These are phyloP conservation scores for Climacium dendroides DNA, from an alignment of 225 moss, liverwort and hornwort species.

Conservation along the genomic window DNA sequence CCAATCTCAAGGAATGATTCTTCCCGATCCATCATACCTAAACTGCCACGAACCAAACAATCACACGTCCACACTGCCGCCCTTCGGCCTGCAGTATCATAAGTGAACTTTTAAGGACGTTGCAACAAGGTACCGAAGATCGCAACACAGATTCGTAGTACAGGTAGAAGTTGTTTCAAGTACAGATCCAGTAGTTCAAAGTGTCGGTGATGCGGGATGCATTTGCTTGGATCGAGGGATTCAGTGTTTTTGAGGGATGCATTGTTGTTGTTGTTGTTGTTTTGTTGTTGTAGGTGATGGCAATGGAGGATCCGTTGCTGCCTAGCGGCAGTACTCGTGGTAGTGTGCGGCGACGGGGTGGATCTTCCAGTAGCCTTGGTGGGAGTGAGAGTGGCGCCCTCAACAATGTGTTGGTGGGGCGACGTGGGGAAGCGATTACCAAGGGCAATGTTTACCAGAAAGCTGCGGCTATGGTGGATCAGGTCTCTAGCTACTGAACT, in stretches of 20 bases:
- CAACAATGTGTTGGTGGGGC: constrained; percentile 31
- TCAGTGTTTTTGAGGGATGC: neutral
- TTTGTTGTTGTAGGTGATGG: neutral
- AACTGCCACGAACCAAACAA: neutral
- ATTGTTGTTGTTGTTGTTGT: neutral
- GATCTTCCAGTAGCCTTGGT: neutral
- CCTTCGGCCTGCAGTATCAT: neutral
- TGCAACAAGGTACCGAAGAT: neutral
- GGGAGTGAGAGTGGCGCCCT: neutral
- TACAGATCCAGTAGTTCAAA: neutral
- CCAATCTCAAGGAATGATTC: neutral
- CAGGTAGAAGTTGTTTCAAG: neutral
- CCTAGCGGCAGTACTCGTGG: neutral
- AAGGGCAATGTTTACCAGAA: constrained; percentile 53
- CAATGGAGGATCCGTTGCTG: constrained; percentile 33
- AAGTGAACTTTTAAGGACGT: neutral
- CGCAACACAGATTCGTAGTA: neutral
- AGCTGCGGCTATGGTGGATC: constrained; percentile 97
- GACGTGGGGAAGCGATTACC: constrained; percentile 48
- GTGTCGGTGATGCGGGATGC: neutral
- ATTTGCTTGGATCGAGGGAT: neutral
- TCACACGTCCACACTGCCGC: neutral
- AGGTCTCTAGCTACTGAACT: constrained; percentile 8
- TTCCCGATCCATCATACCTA: neutral
- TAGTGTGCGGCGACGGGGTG: neutral